Conservation (phyloP, 2,329 filamentous ascomycete species). For the Paradendryphiella salina region DNA sequence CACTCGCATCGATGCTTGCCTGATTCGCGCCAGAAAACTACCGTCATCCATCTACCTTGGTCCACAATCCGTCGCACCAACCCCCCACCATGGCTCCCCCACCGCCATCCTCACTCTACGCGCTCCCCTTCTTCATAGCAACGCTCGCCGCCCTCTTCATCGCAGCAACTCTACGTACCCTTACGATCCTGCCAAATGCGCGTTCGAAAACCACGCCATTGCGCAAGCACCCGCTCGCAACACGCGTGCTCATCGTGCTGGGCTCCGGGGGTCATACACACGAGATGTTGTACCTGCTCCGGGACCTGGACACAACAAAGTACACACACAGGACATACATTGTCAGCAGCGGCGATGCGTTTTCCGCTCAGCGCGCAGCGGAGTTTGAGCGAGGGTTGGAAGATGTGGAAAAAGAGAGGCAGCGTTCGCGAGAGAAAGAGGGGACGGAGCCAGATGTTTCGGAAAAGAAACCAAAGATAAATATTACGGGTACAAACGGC, state of each 20-base stretch:
- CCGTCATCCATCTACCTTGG: neutral
- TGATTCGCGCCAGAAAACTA: neutral
- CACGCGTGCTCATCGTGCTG: conserved; percentile 77
- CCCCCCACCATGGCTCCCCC: conserved; percentile 24
- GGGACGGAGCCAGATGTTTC: neutral
- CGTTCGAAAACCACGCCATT: conserved; percentile 27
- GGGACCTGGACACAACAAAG: conserved; percentile 53
- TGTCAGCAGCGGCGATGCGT: conserved; percentile 73
- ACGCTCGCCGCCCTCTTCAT: conserved; percentile 42
- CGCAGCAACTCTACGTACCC: conserved; percentile 44
- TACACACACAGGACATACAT: conserved; percentile 76
- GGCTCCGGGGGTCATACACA: conserved; percentile 93
- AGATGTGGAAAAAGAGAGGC: conserved; percentile 18
- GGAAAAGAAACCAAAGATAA: neutral
- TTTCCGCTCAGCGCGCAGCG: conserved; percentile 66
- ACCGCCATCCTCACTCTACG: conserved; percentile 25
- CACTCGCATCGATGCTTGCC: neutral
- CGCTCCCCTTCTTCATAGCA: conserved; percentile 38
- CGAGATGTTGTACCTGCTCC: conserved; percentile 88
- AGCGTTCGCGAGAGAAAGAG: conserved; percentile 2
- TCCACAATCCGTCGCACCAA: neutral
- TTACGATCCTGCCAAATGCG: conserved; percentile 45
- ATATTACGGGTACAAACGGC: conserved; percentile 9
- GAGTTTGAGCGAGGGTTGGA: conserved; percentile 62
- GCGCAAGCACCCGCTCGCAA: conserved; percentile 42